Base-by-base conservation (phyloP, 1,284 basidiomycete genomes). In the Boletus smithii region DNA sequence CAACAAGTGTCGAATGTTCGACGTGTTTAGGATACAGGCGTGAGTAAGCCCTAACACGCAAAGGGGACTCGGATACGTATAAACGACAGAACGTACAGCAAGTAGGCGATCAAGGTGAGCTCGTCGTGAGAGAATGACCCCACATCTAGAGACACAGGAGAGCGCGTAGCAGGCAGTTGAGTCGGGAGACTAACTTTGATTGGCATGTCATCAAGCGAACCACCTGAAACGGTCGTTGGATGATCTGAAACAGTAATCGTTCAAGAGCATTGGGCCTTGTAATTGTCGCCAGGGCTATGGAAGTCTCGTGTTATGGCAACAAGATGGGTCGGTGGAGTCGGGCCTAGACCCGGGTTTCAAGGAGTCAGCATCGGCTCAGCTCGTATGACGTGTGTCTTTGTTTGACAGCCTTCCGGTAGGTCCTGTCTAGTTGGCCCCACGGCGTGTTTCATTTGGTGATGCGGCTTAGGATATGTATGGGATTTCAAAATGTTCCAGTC, bases 161-260 rank as follows among this genome's bases (percentile, higher is more conserved):
- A 22, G 7, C 32, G 23, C 20, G 14, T 16, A 24, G n/a, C 16
- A 16, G 27, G 22, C 43, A 33, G 30, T 56, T 42, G 39, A 39
- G 36, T 29, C 44, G 33, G 8, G 37, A 53, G 49, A 37, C 35
- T 13, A 34, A 38, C 51, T 26, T 33, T 16, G 31, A 50, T 39
- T 30, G 42, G 16, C 27, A 22, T 20, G 23, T 23, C 24, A 40
- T 36, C 20, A 20, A 37, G 16, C 13, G n/a, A 23, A 32, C 29
- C 34, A 33, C 13, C 22, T 57, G 54, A 55, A 59, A 59, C 54
- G 14, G 13, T n/a, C 27, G 5, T 29, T 30, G 32, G 24, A 29
- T n/a, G 23, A 32, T 16, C 24, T 52, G 51, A 59, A 55, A 55
- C 57, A 4, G 24, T 8, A 5, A 24, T 31, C 30, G 10, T 26